phyloP scores from a whole-genome alignment of 805 yeast genomes.

The Nakazawaea holstii region DNA sequence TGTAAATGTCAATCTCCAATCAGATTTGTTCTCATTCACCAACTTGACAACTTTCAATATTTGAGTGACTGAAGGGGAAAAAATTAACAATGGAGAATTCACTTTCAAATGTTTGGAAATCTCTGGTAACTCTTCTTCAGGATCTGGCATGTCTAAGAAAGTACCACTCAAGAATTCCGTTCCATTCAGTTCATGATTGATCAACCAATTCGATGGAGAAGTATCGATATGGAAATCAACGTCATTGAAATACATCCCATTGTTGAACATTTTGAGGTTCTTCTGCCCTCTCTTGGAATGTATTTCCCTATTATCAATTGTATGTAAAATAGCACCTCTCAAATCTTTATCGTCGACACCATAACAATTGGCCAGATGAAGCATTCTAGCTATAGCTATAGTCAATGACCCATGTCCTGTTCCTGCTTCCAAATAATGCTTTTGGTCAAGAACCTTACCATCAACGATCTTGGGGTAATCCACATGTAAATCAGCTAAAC shows the following conservation, averaged over 20 bases:
- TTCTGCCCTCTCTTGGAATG: slow-evolving; percentile 38
- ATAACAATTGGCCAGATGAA: slow-evolving; percentile 40
- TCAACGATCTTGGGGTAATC: slow-evolving; percentile 29
- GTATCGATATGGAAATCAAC: slow-evolving; percentile 38
- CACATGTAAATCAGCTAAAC: slow-evolving; percentile 39
- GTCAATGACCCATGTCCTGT: slow-evolving; percentile 52
- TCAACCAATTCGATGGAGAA: slow-evolving; percentile 37
- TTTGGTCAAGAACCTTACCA: slow-evolving; percentile 19
- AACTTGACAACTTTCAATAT: slow-evolving; percentile 33
- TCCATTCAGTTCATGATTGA: slow-evolving; percentile 10
- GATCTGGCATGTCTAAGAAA: slow-evolving; percentile 43
- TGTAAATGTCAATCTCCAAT: slow-evolving; percentile 29
- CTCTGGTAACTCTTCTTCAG: slow-evolving; percentile 27
- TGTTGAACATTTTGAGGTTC: slow-evolving; percentile 23
- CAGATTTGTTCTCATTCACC: slow-evolving; percentile 21
- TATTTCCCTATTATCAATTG: slow-evolving; percentile 33
- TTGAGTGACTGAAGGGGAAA: slow-evolving; percentile 46
- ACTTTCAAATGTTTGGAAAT: slow-evolving; percentile 30
- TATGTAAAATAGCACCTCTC: slow-evolving; percentile 41
- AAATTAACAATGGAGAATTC: slow-evolving; percentile 38
- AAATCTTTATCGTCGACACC: slow-evolving; percentile 19
- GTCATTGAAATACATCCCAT: slow-evolving; percentile 38
- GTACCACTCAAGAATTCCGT: slow-evolving; percentile 31
- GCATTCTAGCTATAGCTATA: slow-evolving; percentile 32
- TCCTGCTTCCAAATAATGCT: slow-evolving; percentile 40